These are phyloP conservation scores for Cicer cuneatum DNA, from an alignment of 306 rosid genomes.

Conservation along the genomic window DNA sequence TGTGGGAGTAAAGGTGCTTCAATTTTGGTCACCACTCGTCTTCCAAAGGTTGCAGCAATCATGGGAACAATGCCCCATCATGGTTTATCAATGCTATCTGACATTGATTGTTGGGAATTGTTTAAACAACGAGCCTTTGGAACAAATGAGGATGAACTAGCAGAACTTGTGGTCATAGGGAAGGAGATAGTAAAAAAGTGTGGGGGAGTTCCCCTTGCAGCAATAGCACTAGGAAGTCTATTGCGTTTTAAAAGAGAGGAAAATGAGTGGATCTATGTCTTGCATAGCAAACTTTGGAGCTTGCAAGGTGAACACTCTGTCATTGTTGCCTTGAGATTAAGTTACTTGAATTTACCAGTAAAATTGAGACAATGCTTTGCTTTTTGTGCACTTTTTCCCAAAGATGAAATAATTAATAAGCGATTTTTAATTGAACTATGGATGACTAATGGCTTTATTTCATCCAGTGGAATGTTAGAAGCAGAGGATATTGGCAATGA, in stretches of 20 bases:
- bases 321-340: slow-evolving; percentile 31
- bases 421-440: slow-evolving; percentile 32
- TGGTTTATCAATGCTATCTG: slow-evolving; percentile 34
- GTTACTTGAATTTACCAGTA: slow-evolving; percentile 30
- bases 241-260: slow-evolving; percentile 35
- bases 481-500: slow-evolving; percentile 24
- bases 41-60: slow-evolving; percentile 31
- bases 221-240: slow-evolving; percentile 39
- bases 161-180: slow-evolving; percentile 37
- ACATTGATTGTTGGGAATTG: background rate
- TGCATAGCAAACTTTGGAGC: slow-evolving; percentile 27
- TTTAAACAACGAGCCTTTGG: slow-evolving; percentile 42
- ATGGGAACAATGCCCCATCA: slow-evolving; percentile 34
- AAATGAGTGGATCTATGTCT: slow-evolving; percentile 13
- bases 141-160: background rate
- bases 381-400: slow-evolving; percentile 44
- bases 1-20: slow-evolving; percentile 50
- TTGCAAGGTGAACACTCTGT: slow-evolving; percentile 20
- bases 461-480: background rate
- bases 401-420: background rate
- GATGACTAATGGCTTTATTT: slow-evolving; percentile 46
- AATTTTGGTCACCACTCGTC: slow-evolving; percentile 52
- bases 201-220: slow-evolving; percentile 47
- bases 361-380: slow-evolving; percentile 42
- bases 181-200: slow-evolving; percentile 45